Evolutionary conservation across 768 basidiomycete genomes (phyloP), one percentile per base, ranked within the genome.

Genomic region (Tephrocybe sp.): DNA sequence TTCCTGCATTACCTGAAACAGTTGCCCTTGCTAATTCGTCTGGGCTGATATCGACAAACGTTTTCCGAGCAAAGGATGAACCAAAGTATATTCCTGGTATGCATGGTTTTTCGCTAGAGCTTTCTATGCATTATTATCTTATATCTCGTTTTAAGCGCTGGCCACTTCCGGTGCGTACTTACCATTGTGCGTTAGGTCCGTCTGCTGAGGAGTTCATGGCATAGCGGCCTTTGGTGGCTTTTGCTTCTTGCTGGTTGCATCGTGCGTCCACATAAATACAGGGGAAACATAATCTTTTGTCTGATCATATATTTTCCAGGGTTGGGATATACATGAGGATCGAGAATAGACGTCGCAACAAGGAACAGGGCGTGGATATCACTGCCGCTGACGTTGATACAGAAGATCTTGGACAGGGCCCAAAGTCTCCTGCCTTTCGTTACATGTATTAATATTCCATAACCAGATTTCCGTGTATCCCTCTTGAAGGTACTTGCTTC

Each of bases 391-490:
- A 79, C 51, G 68, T 80, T 14, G 66, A 74, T 21, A 80, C 79
- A 4, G 73, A 72, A 51, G 64, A 67, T 24, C 60, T 80, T 26
- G 65, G 65, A 10, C 66, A 72, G 50, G 79, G 80, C 8, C 72
- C 73, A 3, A 60, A 63, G 30, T 71, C 73, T 12, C 70, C 73
- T 1, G 61, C 68, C 7, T 78, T 77, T 64, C 70, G 77, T 39
- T 80, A 75, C 54, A 77, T 76, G 77, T 77, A 76, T 60, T 77
- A 52, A 34, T n/a, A n/a, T n/a, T n/a, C n/a, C n/a, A n/a, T n/a
- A n/a, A n/a, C n/a, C n/a, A n/a, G n/a, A n/a, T n/a, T n/a, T n/a
- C n/a, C n/a, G n/a, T n/a, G n/a, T n/a, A n/a, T n/a, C n/a, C n/a
- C n/a, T n/a, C n/a, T n/a, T n/a, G n/a, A n/a, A n/a, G n/a, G n/a